phyloP scores from a whole-genome alignment of 306 rosid species.

The Rosa multiflora region DNA sequence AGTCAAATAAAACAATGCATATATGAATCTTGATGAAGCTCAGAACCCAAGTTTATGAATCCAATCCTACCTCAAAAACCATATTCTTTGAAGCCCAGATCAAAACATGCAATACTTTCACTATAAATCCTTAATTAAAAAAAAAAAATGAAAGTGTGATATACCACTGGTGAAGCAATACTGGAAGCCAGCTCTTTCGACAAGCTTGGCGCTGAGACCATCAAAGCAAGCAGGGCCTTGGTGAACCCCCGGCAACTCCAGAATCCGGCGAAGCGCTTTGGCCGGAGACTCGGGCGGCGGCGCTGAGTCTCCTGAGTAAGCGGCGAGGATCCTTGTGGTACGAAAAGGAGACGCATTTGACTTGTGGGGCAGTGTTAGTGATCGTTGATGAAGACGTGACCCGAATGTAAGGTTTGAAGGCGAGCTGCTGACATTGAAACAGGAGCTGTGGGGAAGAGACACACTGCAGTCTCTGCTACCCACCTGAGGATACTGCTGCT shows the following conservation, averaged over 20 bases:
- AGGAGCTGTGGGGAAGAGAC: neutral
- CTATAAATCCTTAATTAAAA: neutral
- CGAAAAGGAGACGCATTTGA: neutral
- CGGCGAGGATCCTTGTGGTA: slow-evolving; percentile 14
- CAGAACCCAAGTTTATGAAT: neutral
- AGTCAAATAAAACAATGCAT: neutral
- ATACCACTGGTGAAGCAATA: slow-evolving; percentile 83
- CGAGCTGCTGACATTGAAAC: slow-evolving; percentile 4
- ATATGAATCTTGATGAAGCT: neutral
- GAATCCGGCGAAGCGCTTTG: slow-evolving; percentile 57
- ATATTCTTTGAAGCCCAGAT: neutral
- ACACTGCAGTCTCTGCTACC: slow-evolving; percentile 11
- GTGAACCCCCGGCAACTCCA: slow-evolving; percentile 60
- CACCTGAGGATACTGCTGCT: neutral
- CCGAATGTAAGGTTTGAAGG: slow-evolving; percentile 16
- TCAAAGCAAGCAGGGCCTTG: slow-evolving; percentile 90
- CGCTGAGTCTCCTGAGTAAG: slow-evolving; percentile 6
- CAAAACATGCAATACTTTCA: neutral
- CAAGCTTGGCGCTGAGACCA: slow-evolving; percentile 80
- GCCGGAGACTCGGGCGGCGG: slow-evolving; percentile 31
- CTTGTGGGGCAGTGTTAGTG: slow-evolving; percentile 17
- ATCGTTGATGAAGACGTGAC: neutral
- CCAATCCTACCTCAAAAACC: neutral
- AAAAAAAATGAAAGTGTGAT: neutral
- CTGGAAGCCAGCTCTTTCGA: slow-evolving; percentile 65